These are phyloP conservation scores for Acer saccharum DNA, from an alignment of 345 rosid genomes.

Conservation along the genomic window DNA sequence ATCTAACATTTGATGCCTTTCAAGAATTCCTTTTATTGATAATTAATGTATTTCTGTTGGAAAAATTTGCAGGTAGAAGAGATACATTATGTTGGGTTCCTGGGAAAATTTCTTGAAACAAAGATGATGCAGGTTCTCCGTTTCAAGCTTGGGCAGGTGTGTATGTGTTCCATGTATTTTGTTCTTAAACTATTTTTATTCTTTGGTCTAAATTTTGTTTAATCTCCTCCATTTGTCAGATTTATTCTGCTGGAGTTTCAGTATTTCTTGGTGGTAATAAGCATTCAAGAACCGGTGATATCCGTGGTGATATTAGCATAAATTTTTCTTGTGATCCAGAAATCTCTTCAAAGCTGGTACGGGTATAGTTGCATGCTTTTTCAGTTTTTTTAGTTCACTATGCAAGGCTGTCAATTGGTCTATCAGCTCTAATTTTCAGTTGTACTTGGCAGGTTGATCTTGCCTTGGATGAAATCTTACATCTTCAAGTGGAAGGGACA, in stretches of 20 bases:
- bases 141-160: slow-evolving; percentile 89
- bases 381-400: background rate
- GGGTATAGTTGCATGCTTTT: slow-evolving; percentile 5
- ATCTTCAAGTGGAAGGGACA: slow-evolving; percentile 83
- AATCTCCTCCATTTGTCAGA: slow-evolving; percentile 45
- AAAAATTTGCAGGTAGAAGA: slow-evolving; percentile 67
- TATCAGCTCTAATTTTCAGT: background rate
- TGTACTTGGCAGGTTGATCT: slow-evolving; percentile 65
- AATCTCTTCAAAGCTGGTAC: slow-evolving; percentile 77
- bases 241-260: slow-evolving; percentile 81
- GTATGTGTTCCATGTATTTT: slow-evolving; percentile 13
- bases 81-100: slow-evolving; percentile 68
- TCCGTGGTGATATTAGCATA: slow-evolving; percentile 83
- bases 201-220: slow-evolving; percentile 17
- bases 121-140: slow-evolving; percentile 86
- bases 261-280: slow-evolving; percentile 83
- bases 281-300: slow-evolving; percentile 86
- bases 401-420: background rate
- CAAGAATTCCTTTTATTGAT: slow-evolving; percentile 7
- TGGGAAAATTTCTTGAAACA: slow-evolving; percentile 71
- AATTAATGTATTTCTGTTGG: slow-evolving; percentile 9
- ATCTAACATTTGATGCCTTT: background rate
- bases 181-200: slow-evolving; percentile 8
- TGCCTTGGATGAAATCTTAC: slow-evolving; percentile 80
- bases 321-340: slow-evolving; percentile 93